phyloP scores from a whole-genome alignment of 2,329 filamentous ascomycete genomes.

The Grosmannia huntii region DNA sequence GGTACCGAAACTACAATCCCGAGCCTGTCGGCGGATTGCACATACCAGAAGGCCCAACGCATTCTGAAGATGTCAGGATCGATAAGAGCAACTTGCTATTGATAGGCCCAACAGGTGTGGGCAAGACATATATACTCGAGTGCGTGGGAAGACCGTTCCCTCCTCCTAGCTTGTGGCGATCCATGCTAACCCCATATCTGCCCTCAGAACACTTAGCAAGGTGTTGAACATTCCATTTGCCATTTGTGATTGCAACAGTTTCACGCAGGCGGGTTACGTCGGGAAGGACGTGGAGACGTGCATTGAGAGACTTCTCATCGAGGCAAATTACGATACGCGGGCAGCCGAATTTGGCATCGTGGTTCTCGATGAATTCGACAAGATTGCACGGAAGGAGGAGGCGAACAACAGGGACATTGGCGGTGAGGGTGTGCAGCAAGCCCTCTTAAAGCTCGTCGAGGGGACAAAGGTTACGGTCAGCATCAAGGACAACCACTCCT shows the following conservation, averaged over 20 bases:
- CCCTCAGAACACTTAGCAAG: conserved; percentile 67
- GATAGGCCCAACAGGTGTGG: conserved; percentile 84
- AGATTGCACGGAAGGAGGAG: conserved; percentile 81
- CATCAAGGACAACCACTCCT: conserved; percentile 63
- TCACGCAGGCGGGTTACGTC: conserved; percentile 95
- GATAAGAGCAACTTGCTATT: conserved; percentile 93
- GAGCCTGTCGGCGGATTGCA: conserved; percentile 30
- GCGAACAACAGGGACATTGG: conserved; percentile 87
- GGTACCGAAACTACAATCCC: conserved; percentile 10
- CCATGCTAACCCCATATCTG: conserved; percentile 8
- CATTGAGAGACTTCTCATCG: conserved; percentile 78
- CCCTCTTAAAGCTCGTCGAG: conserved; percentile 88
- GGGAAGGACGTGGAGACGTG: conserved; percentile 96
- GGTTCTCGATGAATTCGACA: conserved; percentile 93
- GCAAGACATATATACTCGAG: conserved; percentile 88
- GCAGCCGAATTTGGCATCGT: conserved; percentile 86
- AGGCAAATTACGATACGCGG: conserved; percentile 77
- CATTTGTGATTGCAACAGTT: conserved; percentile 90
- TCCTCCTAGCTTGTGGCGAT: not conserved
- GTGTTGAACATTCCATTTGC: conserved; percentile 92
- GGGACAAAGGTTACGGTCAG: conserved; percentile 88
- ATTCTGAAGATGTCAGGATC: conserved; percentile 50
- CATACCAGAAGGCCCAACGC: conserved; percentile 31
- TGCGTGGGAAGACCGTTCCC: conserved; percentile 15
- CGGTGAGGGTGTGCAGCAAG: conserved; percentile 93